Conservation (phyloP, 495 filamentous ascomycete species). For the Bacidia gigantensis region DNA sequence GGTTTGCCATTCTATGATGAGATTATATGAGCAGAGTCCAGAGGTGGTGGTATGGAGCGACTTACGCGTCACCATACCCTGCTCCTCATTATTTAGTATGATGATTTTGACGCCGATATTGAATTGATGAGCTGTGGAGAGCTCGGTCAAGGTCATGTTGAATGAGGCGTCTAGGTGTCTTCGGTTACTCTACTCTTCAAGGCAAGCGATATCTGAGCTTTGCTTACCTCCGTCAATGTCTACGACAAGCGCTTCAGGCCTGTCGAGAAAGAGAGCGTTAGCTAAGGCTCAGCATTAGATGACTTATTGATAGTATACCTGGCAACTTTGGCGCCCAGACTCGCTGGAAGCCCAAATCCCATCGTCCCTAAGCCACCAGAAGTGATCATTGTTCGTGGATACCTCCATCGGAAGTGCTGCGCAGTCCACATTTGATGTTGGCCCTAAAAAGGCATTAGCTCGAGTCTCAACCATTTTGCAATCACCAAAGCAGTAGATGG, state of each 20-base stretch:
- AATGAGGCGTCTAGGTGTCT: constrained; percentile 99
- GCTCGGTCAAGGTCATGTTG: constrained; percentile 86
- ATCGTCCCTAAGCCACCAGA: constrained; percentile 83
- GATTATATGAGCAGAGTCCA: too few species aligned
- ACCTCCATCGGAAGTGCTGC: constrained; percentile 83
- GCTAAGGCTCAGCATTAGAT: too few species aligned
- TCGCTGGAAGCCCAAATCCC: constrained; percentile 84
- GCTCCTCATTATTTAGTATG: constrained; percentile 89
- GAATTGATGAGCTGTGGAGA: constrained; percentile 82
- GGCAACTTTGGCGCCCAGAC: constrained; percentile 93
- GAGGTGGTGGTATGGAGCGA: too few species aligned
- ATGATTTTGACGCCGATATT: constrained; percentile 87
- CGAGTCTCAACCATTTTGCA: too few species aligned
- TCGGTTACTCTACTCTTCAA: too few species aligned
- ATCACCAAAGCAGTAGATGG: too few species aligned
- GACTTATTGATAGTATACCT: too few species aligned
- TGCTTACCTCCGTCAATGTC: constrained; percentile 77
- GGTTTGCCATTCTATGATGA: constrained; percentile 92
- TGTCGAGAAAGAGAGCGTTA: too few species aligned
- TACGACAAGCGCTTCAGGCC: constrained; percentile 61
- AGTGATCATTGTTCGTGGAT: constrained; percentile 73
- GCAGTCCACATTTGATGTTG: constrained; percentile 96
- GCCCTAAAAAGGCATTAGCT: constrained; percentile 19
- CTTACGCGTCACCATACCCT: constrained; percentile 87
- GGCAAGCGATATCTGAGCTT: too few species aligned